Percentiles rank a stretch among this genome's conserved stretches.
These are phyloP conservation scores for Aspergillus ochraceoroseus DNA, from an alignment of 2,329 filamentous ascomycete species.

Conservation along the genomic window DNA sequence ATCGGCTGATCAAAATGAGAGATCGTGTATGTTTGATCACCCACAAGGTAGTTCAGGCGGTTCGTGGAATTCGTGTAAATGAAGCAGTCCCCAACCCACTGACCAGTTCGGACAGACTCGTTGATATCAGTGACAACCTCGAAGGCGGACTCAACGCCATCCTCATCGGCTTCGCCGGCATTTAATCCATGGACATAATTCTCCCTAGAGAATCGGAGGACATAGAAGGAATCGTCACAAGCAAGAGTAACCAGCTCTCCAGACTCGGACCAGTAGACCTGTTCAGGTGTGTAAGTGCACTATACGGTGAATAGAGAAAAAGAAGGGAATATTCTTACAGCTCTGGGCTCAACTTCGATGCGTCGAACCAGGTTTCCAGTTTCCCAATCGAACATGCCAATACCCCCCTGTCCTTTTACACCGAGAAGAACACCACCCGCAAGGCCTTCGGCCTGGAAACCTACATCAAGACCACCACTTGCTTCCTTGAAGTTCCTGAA, in stretches of 20 bases:
- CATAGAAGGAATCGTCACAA: conserved; percentile 93
- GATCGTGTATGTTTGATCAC: conserved; percentile 95
- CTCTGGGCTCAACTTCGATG: conserved; percentile 72
- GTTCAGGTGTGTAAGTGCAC: conserved; percentile 11
- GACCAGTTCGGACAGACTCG: conserved; percentile 85
- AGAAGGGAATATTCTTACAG: conserved; percentile 40
- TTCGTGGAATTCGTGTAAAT: conserved; percentile 98
- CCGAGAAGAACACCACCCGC: conserved; percentile 85
- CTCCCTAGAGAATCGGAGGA: conserved; percentile 85
- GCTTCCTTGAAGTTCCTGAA: conserved; percentile 98
- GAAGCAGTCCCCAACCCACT: conserved; percentile 98
- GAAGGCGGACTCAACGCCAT: conserved; percentile 92
- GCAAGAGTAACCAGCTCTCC: conserved; percentile 89
- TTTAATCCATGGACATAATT: conserved; percentile 80
- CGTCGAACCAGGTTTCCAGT: conserved; percentile 81
- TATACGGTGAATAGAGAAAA: neutral
- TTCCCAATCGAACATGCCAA: conserved; percentile 96
- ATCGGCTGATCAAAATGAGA: conserved; percentile 94
- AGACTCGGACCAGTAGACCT: conserved; percentile 96
- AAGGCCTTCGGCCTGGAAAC: conserved; percentile 89
- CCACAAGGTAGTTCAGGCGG: conserved; percentile 94
- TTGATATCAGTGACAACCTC: conserved; percentile 94
- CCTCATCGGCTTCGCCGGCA: conserved; percentile 74
- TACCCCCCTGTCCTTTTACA: conserved; percentile 89
- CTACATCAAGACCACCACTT: conserved; percentile 79